Base-by-base conservation (phyloP, 495 filamentous ascomycete species). In the Hyaloscypha bicolor region DNA sequence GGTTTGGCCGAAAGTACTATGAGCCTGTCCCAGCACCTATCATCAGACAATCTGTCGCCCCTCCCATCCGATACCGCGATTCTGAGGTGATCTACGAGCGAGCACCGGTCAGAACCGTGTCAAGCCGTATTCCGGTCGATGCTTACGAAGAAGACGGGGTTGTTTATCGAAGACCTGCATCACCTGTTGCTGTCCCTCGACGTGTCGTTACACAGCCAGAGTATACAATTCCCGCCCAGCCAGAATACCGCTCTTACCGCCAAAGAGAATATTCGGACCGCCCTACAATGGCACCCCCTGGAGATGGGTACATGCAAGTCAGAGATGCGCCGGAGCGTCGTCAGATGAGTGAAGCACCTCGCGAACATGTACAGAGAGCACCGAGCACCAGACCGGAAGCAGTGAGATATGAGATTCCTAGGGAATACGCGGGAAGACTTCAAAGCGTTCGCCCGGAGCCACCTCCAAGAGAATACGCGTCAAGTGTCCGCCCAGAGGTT, bases 1-100 rank as follows among this genome's bases (percentile, higher is more conserved):
- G 89, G 62, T 86, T 85, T 76, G 91, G 91, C 29, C 87, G 87
- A 64, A 83, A 91, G 71, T 94, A 88, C 70, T 78, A 89, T 57
- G 90, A 83, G 37, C 76, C 87, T 8, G 73, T 84, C 22, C 76
- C 84, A 25, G 75, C 72, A 22, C 66, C 79, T 12, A 70, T 78
- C 19, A 64, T 80, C 35, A 75, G 82, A 37, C 77, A 82, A 32
- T 83, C 82, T 5, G 71, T 81, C 0, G 78, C 77, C 19, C 77
- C 82, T 8, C 72, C 78, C 6, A 63, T 71, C 51, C 75, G 81
- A 65, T 73, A 72, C 29, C 66, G 75, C n/a, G 81, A 83, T 21
- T 60, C 74, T 31, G 81, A 83, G 57, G 59, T 80, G 29, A 56
- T 80, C n/a, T 87, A 84, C 64, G 82, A 83, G 64, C 74, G 80